Conservation (phyloP, 164 flowering plant species). For the Santalum album region DNA sequence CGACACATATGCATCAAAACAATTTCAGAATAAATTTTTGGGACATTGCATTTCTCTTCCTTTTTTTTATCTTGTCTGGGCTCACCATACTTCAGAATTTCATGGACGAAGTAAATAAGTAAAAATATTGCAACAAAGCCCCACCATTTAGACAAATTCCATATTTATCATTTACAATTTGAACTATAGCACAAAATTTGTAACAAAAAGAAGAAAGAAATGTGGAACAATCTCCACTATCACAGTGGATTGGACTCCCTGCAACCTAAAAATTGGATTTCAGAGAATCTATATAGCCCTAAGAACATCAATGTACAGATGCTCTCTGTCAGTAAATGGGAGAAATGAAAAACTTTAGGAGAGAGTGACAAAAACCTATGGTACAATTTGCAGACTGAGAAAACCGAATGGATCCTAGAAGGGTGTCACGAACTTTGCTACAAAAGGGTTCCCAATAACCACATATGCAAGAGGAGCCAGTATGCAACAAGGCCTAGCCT, state of each 20-base stretch:
- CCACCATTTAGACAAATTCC: too few species aligned
- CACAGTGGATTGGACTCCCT: slow-evolving; percentile 23
- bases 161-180: too few species aligned
- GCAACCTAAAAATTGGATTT: slow-evolving; percentile 28
- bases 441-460: slow-evolving; percentile 79
- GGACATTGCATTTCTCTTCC: too few species aligned
- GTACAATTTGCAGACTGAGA: slow-evolving; percentile 20
- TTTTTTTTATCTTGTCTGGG: too few species aligned
- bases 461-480: slow-evolving; percentile 67
- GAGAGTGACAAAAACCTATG: slow-evolving; percentile 9
- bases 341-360: slow-evolving; percentile 1
- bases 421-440: slow-evolving; percentile 21
- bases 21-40: too few species aligned
- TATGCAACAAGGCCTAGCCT: slow-evolving; percentile 76
- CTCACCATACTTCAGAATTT: too few species aligned
- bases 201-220: slow-evolving; percentile 1
- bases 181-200: too few species aligned
- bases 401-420: not conserved
- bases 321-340: too few species aligned
- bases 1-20: too few species aligned
- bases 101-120: too few species aligned
- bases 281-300: slow-evolving; percentile 20
- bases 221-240: slow-evolving; percentile 11
- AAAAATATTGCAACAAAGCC: too few species aligned
- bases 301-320: not conserved